Base-by-base conservation (phyloP, 2,329 filamentous ascomycete species). In the Paraconiothyrium sp. region DNA sequence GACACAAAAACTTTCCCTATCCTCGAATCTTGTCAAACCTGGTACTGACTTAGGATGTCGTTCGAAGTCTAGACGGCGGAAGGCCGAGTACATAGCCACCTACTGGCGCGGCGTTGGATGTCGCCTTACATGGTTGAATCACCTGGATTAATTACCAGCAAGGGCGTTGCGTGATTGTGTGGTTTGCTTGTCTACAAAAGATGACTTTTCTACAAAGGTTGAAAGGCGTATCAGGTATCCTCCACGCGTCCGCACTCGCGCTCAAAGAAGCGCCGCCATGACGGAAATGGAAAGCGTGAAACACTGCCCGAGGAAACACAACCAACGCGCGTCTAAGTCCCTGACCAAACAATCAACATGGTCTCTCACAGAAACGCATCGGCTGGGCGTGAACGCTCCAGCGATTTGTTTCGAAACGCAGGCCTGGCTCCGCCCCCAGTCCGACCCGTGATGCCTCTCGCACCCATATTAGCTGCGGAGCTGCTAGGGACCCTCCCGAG, bases 391-490 rank as follows among this genome's bases (percentile, higher is more conserved):
- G 54, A 34, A 55, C 61, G 63, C 64, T 60, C 66, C 59, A 62
- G 63, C 65, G 61, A 68, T 62, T 63, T 62, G 63, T 70, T 73
- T 74, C 73, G 66, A 74, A 74, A 74, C 71, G 63, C 43, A 48
- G 32, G 2, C 35, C 58, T 20, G 59, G 56, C 37, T 61, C 57
- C 59, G 57, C 57, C 61, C 58, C 60, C 54, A 54, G 54, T 50
- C 54, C 57, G 55, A 27, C 43, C 47, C 49, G 59, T 39, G 54
- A 43, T 43, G 46, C 24, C 57, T 24, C 30, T 30, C 55, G 51
- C 51, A 39, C 46, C 49, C 55, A 66, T 54, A 76, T 74, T 75
- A 72, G 71, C 65, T 62, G 51, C 58, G 57, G 59, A 49, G n/a
- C 46, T 54, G 57, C 58, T 65, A 71, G 66, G 71, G 68, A 62